Conservation (phyloP, 108 stramenopile species). For the Skeletonema marinoi region DNA sequence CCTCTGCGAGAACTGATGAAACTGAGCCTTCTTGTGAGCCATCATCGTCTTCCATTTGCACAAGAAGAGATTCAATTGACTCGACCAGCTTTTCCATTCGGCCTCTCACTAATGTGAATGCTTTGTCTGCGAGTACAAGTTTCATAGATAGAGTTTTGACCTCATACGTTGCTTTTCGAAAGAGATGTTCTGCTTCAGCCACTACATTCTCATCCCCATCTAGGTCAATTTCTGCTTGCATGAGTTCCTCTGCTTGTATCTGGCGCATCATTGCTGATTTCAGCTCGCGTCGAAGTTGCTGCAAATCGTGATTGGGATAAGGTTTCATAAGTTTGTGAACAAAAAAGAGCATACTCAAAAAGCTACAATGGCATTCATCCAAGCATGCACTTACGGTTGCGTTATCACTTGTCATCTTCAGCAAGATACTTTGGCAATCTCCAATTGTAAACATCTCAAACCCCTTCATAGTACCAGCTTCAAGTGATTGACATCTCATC, state of each 20-base stretch:
- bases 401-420: slow-evolving; percentile 82
- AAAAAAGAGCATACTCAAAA: not conserved
- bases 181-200: slow-evolving; percentile 82
- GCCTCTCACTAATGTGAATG: slow-evolving; percentile 65
- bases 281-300: slow-evolving; percentile 69
- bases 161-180: slow-evolving; percentile 68
- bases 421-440: slow-evolving; percentile 86
- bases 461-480: slow-evolving; percentile 76
- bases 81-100: slow-evolving; percentile 77
- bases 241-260: slow-evolving; percentile 77
- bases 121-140: slow-evolving; percentile 77
- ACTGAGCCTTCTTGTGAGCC: slow-evolving; percentile 48
- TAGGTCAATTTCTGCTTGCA: slow-evolving; percentile 65
- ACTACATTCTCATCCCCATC: slow-evolving; percentile 64
- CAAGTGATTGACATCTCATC: slow-evolving; percentile 79
- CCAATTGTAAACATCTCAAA: slow-evolving; percentile 91
- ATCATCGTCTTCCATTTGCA: slow-evolving; percentile 66
- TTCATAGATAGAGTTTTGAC: slow-evolving; percentile 76
- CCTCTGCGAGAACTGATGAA: not conserved
- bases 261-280: slow-evolving; percentile 68
- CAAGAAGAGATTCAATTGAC: slow-evolving; percentile 72
- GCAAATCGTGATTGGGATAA: not conserved
- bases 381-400: slow-evolving; percentile 58
- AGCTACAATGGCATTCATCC: not conserved
- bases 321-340: not conserved